Evolutionary conservation across 768 basidiomycete genomes (phyloP).

Genomic region (Leccinum olivaceopallidum): DNA sequence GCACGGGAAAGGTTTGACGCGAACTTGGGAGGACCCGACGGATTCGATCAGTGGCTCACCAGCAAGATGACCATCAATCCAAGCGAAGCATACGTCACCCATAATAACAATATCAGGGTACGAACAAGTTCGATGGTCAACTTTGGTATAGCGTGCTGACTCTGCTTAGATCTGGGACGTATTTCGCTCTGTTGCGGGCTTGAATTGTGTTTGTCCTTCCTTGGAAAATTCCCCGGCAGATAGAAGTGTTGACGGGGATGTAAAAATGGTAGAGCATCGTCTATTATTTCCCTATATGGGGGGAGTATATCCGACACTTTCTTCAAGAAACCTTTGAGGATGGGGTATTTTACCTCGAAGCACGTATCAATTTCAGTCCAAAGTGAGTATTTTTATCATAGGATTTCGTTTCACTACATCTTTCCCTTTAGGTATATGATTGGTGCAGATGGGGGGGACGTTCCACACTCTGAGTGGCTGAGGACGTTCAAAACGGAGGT

Average conservation of each 20-base stretch:
- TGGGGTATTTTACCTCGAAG: conserved; percentile 71
- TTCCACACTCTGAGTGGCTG: conserved; percentile 63
- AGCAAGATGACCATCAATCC: conserved; percentile 66
- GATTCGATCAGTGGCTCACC: conserved; percentile 69
- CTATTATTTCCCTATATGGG: conserved; percentile 56
- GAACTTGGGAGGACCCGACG: conserved; percentile 57
- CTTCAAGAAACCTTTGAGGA: conserved; percentile 63
- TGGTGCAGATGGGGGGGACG: conserved; percentile 55
- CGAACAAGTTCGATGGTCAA: not conserved
- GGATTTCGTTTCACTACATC: not conserved
- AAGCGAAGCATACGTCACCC: conserved; percentile 68
- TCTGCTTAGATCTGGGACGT: conserved; percentile 70
- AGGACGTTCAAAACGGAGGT: conserved; percentile 51
- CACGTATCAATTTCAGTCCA: conserved; percentile 61
- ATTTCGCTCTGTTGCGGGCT: conserved; percentile 55
- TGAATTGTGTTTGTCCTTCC: conserved; percentile 43
- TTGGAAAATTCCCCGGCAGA: not conserved
- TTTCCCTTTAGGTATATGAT: conserved; percentile 50
- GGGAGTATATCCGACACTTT: conserved; percentile 62
- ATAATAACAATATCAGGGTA: conserved; percentile 70
- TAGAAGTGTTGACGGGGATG: not conserved
- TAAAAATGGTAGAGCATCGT: conserved; percentile 35
- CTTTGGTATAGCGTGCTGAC: not conserved
- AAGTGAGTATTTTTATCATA: conserved; percentile 40
- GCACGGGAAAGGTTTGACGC: conserved; percentile 55